Evolutionary conservation across 306 rosid species (phyloP).

Genomic region (Leucaena leucocephala): DNA sequence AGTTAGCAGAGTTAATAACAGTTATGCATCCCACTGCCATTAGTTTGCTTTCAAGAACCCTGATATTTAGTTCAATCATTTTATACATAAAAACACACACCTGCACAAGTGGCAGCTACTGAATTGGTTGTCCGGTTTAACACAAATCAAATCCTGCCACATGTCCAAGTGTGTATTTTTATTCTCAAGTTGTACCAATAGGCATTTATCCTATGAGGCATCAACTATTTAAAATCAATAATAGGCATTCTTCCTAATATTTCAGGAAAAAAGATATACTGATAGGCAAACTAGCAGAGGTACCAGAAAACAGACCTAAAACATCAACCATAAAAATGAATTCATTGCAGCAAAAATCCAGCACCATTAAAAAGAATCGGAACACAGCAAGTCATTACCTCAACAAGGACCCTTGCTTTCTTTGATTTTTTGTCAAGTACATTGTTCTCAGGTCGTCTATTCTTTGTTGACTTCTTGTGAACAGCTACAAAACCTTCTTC

Average conservation of each 20-base stretch:
- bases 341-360: slow-evolving; percentile 17
- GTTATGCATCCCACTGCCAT: slow-evolving; percentile 10
- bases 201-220: too few relatives aligned
- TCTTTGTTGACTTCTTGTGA: slow-evolving; percentile 49
- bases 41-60: slow-evolving; percentile 18
- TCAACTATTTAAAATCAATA: too few relatives aligned
- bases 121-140: not conserved
- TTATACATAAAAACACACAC: not conserved
- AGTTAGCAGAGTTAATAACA: not conserved
- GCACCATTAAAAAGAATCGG: slow-evolving; percentile 19
- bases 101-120: not conserved
- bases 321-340: not conserved
- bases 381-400: slow-evolving; percentile 57
- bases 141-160: not conserved
- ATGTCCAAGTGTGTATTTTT: not conserved
- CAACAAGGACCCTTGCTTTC: slow-evolving; percentile 76
- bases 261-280: not conserved
- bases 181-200: not conserved
- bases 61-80: not conserved
- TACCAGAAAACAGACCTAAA: not conserved
- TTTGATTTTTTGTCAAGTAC: slow-evolving; percentile 56
- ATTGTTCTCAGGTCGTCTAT: slow-evolving; percentile 56
- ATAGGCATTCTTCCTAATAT: not conserved
- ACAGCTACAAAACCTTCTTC: slow-evolving; percentile 55
- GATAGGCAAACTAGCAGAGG: not conserved